These are phyloP conservation scores for Solanum bulbocastanum DNA, from an alignment of 257 asterid species.

Conservation along the genomic window DNA sequence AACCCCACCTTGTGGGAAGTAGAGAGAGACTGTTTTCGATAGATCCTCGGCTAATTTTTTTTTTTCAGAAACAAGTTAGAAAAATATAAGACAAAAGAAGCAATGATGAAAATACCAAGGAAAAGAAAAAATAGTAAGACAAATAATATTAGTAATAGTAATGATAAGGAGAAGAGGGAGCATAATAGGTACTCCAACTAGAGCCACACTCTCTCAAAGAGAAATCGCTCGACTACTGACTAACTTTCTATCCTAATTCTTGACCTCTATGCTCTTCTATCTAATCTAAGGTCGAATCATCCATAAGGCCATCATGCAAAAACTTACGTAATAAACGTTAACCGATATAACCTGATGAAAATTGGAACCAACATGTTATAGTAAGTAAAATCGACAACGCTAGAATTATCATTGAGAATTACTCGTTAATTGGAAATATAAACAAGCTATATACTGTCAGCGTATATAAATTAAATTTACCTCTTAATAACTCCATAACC, in stretches of 20 bases:
- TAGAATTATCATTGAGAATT: not conserved
- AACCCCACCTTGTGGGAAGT: not conserved
- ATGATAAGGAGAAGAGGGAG: not conserved
- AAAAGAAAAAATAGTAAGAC: not conserved
- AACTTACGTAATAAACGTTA: not conserved
- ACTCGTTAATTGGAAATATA: not conserved
- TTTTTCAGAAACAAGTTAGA: not conserved
- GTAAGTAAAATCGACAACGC: not conserved
- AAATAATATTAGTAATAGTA: not conserved
- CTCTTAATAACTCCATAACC: conserved; percentile 95
- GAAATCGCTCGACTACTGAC: not conserved
- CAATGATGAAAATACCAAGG: not conserved
- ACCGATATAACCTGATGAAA: not conserved
- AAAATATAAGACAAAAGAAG: not conserved
- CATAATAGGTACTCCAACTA: not conserved
- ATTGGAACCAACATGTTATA: not conserved
- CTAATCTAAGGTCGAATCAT: not conserved
- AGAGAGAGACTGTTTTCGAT: not conserved
- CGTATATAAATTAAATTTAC: conserved; percentile 7
- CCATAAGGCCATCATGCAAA: not conserved
- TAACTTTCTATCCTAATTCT: not conserved
- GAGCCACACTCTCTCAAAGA: not conserved
- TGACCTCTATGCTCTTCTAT: not conserved
- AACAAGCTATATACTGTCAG: not conserved
- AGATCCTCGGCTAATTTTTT: not conserved